phyloP scores from a whole-genome alignment of 1,284 basidiomycete genomes.

The Tremellales sp. region DNA sequence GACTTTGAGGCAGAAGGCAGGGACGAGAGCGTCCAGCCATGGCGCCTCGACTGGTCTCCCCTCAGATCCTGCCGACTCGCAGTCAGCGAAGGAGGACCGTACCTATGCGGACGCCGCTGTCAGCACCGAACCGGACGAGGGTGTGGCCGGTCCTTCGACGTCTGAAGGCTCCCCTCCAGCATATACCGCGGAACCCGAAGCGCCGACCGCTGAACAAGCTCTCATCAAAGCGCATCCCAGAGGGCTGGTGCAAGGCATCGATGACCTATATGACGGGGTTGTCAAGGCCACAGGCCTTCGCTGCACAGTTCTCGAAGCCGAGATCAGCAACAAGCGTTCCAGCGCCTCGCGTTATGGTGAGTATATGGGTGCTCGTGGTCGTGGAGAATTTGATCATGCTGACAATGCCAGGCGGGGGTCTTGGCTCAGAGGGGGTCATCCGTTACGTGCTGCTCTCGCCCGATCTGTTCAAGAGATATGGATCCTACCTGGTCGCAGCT shows the following conservation, averaged over 20 bases:
- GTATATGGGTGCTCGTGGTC: not conserved
- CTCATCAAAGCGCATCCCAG: slow-evolving; percentile 32
- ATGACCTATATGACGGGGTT: slow-evolving; percentile 31
- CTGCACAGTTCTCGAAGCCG: slow-evolving; percentile 32
- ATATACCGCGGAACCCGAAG: slow-evolving; percentile 33
- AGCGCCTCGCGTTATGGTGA: no score
- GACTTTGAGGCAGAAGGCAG: no score
- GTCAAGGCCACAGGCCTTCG: slow-evolving; percentile 26
- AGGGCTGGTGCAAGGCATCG: slow-evolving; percentile 8
- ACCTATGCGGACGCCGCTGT: slow-evolving; percentile 27
- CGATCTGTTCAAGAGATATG: slow-evolving; percentile 16
- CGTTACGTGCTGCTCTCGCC: slow-evolving; percentile 21
- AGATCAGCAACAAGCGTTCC: slow-evolving; percentile 4
- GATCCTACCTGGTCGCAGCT: slow-evolving; percentile 21
- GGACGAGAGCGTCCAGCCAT: no score
- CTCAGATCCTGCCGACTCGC: no score
- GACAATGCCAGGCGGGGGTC: slow-evolving; percentile 6
- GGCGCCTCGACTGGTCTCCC: no score
- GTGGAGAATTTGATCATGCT: slow-evolving; percentile 2
- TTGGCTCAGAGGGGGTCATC: slow-evolving; percentile 16
- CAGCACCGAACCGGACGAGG: slow-evolving; percentile 18
- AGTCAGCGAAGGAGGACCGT: slow-evolving; percentile 20
- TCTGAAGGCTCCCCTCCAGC: slow-evolving; percentile 24
- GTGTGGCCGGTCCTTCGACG: slow-evolving; percentile 8
- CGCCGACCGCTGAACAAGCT: slow-evolving; percentile 22